phyloP scores from a whole-genome alignment of 768 basidiomycete genomes.

The Tremella fuciformis region DNA sequence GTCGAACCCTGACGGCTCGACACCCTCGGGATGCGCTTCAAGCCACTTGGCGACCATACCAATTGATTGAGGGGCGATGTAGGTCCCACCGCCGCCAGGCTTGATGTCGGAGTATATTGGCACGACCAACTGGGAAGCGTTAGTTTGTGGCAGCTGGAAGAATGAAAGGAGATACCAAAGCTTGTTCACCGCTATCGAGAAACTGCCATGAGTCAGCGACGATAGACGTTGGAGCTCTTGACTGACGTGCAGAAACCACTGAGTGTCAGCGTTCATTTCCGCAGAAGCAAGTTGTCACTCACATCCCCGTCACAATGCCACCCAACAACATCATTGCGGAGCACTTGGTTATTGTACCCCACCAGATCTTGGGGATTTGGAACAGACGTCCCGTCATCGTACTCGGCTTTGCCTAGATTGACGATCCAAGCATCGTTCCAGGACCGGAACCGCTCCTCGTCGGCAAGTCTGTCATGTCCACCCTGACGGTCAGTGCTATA shows the following conservation, averaged over 20 bases:
- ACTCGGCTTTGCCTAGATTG: conserved; percentile 60
- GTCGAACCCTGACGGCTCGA: conserved; percentile 52
- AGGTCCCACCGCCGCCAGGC: conserved; percentile 61
- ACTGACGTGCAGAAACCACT: conserved; percentile 10
- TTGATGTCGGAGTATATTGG: conserved; percentile 63
- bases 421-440: conserved; percentile 58
- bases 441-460: neutral
- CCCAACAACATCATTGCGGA: conserved; percentile 58
- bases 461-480: neutral
- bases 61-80: conserved; percentile 63
- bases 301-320: conserved; percentile 57
- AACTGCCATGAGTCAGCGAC: conserved; percentile 46
- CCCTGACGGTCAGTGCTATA: conserved; percentile 40
- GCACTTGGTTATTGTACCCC: too few relatives aligned
- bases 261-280: neutral
- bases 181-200: conserved; percentile 67
- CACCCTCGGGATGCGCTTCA: conserved; percentile 33
- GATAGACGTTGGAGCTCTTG: neutral
- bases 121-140: conserved; percentile 55
- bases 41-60: conserved; percentile 30
- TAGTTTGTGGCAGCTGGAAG: neutral
- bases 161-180: conserved; percentile 42
- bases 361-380: too few relatives aligned
- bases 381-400: conserved; percentile 12
- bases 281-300: neutral